Percentiles rank a stretch among this genome's conserved stretches.
phyloP scores from a whole-genome alignment of 1,139 yeast species.

The Taiozyma onychis region DNA sequence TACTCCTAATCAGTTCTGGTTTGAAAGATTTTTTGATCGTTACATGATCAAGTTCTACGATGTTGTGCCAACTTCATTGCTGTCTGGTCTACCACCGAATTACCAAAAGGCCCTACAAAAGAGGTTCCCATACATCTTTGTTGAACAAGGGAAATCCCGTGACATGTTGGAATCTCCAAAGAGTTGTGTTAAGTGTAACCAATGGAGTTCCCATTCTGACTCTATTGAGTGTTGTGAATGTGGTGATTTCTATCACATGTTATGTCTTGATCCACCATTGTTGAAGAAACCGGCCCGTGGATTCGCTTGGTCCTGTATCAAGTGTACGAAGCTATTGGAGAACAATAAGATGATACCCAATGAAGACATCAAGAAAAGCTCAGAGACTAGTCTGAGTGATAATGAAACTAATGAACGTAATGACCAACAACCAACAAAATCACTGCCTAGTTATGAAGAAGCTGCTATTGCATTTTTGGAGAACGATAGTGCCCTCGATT shows the following conservation, averaged over 20 bases:
- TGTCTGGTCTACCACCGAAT: constrained; percentile 45
- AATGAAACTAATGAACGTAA: neutral
- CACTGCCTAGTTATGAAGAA: constrained; percentile 54
- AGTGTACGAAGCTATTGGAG: constrained; percentile 49
- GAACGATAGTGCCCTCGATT: constrained; percentile 36
- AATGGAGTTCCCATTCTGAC: constrained; percentile 77
- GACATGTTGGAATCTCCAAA: constrained; percentile 60
- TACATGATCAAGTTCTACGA: constrained; percentile 84
- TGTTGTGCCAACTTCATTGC: constrained; percentile 53
- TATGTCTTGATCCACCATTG: constrained; percentile 84
- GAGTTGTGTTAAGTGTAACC: constrained; percentile 70
- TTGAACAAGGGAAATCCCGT: constrained; percentile 64
- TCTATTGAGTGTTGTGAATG: constrained; percentile 85
- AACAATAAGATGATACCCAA: constrained; percentile 17
- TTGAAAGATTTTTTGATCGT: constrained; percentile 80
- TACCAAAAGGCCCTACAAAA: constrained; percentile 60
- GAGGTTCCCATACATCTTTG: constrained; percentile 68
- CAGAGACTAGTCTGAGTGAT: neutral
- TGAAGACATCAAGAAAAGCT: neutral
- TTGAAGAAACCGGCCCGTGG: constrained; percentile 79
- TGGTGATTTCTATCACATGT: constrained; percentile 63
- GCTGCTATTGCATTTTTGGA: constrained; percentile 50
- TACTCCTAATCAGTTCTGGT: constrained; percentile 71
- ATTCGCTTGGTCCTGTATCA: constrained; percentile 90
- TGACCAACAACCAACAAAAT: neutral